Conservation (phyloP, 257 asterid species). For the Nicotiana tomentosiformis region DNA sequence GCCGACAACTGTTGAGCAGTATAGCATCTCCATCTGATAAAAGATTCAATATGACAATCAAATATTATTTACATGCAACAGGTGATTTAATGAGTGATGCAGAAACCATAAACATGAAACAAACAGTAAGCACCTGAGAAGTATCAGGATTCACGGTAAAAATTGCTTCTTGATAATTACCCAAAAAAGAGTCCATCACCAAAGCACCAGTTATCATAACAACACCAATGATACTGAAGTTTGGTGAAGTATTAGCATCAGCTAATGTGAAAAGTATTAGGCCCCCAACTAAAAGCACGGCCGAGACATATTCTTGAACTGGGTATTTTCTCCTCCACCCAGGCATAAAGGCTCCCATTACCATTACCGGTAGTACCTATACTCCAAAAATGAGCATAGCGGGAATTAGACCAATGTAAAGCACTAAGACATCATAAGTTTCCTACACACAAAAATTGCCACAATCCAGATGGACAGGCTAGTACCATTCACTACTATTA, state of each 20-base stretch:
- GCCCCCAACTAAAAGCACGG: slow-evolving; percentile 65
- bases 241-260: slow-evolving; percentile 82
- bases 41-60: neutral
- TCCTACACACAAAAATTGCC: neutral
- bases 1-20: slow-evolving; percentile 83
- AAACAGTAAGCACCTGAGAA: slow-evolving; percentile 51
- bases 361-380: slow-evolving; percentile 89
- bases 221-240: slow-evolving; percentile 70
- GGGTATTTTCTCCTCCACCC: slow-evolving; percentile 93
- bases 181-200: slow-evolving; percentile 84
- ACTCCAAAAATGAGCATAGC: slow-evolving; percentile 14
- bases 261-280: slow-evolving; percentile 79
- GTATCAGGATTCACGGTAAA: slow-evolving; percentile 84
- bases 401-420: neutral
- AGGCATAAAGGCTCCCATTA: slow-evolving; percentile 92
- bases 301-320: slow-evolving; percentile 68
- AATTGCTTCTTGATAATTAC: slow-evolving; percentile 88
- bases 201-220: slow-evolving; percentile 79
- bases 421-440: neutral
- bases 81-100: neutral
- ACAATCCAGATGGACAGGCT: neutral
- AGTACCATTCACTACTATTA: no score
- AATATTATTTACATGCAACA: neutral
- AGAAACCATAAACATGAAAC: neutral
- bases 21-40: slow-evolving; percentile 73